Evolutionary conservation across 345 rosid genomes (phyloP), one percentile per base, ranked within the genome.

Genomic region (Lenwebbia sp.): DNA sequence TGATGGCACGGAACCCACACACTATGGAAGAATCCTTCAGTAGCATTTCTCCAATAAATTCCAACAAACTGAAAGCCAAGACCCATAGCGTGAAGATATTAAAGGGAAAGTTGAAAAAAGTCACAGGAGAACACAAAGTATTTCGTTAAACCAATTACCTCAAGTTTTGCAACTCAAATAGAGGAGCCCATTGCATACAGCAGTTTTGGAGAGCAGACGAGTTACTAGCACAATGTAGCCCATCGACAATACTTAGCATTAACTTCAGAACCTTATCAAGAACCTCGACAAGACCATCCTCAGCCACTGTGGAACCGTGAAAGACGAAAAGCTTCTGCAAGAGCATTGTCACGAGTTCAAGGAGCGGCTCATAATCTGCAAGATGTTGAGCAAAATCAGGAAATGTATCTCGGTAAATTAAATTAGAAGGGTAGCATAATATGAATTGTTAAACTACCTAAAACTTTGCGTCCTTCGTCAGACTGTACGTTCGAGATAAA

Each of bases 131-230:
- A 70, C 76, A 84, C 14, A 84, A 82, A 89, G 51, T 40, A 81
- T 44, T 54, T 87, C 37, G 28, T 12, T 50, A 82, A 83, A 54
- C 84, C 51, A 51, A 83, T 53, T 92, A 96, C 99, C 96, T 93
- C 87, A 91, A 85, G 87, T 90, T 93, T 88, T 90, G 90, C 84
- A 92, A 85, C 86, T 90, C 82, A 88, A 96, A 96, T 47, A 92
- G 88, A 83, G 98, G 95, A 88, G 94, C 92, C 99, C 99, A 97
- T 86, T 89, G 93, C 50, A 41, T 85, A 55, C 92, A 89, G 87
- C 92, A 89, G 56, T 55, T 33, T 53, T 89, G 84, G 85, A 94
- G 87, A 85, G 90, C 50, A 54, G 89, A 87, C 86, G 78, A 57
- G 85, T 93, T 91, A 89, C 88, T 89, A 82, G 86, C 88, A 83